Conservation (phyloP, 108 stramenopile species). For the Cylindrotheca fusiformis region DNA sequence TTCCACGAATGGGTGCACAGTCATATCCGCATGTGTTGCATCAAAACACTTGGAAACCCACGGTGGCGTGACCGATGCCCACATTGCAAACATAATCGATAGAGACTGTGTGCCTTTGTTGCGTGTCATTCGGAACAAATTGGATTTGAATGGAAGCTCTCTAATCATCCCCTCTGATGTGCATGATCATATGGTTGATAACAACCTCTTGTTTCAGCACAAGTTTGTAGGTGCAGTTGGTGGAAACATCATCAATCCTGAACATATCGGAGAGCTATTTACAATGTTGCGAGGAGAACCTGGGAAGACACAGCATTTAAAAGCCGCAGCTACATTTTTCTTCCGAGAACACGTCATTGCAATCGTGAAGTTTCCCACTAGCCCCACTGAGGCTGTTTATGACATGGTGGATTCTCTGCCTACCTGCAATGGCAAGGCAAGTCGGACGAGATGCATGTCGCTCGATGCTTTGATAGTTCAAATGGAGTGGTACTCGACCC, state of each 20-base stretch:
- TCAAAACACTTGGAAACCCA: constrained; percentile 46
- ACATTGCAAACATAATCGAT: constrained; percentile 72
- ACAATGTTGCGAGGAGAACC: constrained; percentile 37
- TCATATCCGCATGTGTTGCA: constrained; percentile 82
- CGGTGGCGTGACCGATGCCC: constrained; percentile 49
- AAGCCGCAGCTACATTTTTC: constrained; percentile 77
- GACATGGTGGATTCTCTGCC: constrained; percentile 88
- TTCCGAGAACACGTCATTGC: constrained; percentile 89
- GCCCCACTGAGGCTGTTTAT: constrained; percentile 40
- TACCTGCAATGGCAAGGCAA: constrained; percentile 38
- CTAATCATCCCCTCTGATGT: constrained; percentile 90
- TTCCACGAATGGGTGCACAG: constrained; percentile 88
- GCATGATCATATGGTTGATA: constrained; percentile 88
- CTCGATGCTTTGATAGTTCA: constrained; percentile 49
- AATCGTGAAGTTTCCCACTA: constrained; percentile 71
- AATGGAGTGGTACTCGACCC: constrained; percentile 69
- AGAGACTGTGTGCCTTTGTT: constrained; percentile 63
- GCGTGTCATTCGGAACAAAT: constrained; percentile 59
- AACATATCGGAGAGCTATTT: constrained; percentile 57
- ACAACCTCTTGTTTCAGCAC: constrained; percentile 71
- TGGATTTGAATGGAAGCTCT: constrained; percentile 66
- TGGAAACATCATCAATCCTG: constrained; percentile 67
- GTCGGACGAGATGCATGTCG: constrained; percentile 76
- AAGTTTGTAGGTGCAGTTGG: constrained; percentile 85
- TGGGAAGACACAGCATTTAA: constrained; percentile 34